Conservation (phyloP, 2,329 filamentous ascomycete species). For the Monilinia fructicola region DNA sequence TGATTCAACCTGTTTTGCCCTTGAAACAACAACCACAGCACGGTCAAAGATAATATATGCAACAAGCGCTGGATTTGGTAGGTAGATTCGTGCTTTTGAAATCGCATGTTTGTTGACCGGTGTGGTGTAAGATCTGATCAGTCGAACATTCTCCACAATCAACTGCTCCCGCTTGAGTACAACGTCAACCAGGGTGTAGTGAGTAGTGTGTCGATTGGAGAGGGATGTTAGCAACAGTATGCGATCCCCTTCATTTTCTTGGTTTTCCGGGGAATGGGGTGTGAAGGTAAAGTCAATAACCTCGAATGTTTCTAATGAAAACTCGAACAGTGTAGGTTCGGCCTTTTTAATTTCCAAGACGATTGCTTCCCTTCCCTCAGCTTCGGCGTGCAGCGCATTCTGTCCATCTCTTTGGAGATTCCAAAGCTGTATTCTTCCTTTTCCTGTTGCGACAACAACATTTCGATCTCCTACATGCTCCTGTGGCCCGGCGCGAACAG, state of each 20-base stretch:
- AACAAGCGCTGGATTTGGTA: slow-evolving; percentile 76
- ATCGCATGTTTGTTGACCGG: slow-evolving; percentile 44
- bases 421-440: slow-evolving; percentile 81
- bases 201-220: slow-evolving; percentile 51
- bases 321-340: slow-evolving; percentile 49
- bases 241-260: slow-evolving; percentile 53
- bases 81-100: slow-evolving; percentile 65
- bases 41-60: slow-evolving; percentile 80
- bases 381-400: slow-evolving; percentile 69
- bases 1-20: slow-evolving; percentile 64
- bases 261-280: slow-evolving; percentile 52
- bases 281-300: slow-evolving; percentile 78
- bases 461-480: slow-evolving; percentile 79
- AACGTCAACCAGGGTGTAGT: slow-evolving; percentile 76
- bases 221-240: slow-evolving; percentile 63
- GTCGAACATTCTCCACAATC: slow-evolving; percentile 65
- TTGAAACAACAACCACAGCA: slow-evolving; percentile 74
- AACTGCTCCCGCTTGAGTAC: slow-evolving; percentile 55
- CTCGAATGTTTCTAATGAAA: slow-evolving; percentile 62
- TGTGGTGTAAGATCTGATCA: slow-evolving; percentile 63
- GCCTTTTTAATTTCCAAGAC: slow-evolving; percentile 59
- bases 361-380: slow-evolving; percentile 67
- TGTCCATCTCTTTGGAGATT: slow-evolving; percentile 85
- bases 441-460: slow-evolving; percentile 74
- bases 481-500: slow-evolving; percentile 72